Conservation (phyloP, 1,139 yeast species). For the Arxiozyma heterogenica region DNA sequence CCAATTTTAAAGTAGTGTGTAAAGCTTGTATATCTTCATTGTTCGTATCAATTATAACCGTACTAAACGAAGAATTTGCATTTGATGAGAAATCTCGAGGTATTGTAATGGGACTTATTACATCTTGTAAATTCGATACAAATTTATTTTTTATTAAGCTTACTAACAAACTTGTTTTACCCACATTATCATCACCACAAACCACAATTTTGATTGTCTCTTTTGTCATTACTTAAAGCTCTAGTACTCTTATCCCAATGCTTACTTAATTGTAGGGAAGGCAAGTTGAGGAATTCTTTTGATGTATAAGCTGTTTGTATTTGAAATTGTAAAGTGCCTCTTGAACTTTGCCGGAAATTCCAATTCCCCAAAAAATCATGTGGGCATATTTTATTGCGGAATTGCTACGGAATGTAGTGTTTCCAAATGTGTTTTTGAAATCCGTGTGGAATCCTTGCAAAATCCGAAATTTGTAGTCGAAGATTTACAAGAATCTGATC, state of each 20-base stretch:
- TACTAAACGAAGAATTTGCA: conserved; percentile 54
- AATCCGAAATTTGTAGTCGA: background rate
- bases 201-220: conserved; percentile 67
- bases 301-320: too few species aligned
- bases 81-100: conserved; percentile 55
- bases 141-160: conserved; percentile 73
- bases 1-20: conserved; percentile 67
- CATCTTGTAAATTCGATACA: conserved; percentile 64
- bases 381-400: background rate
- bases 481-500: background rate
- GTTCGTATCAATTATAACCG: conserved; percentile 71
- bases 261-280: background rate
- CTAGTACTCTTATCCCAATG: background rate
- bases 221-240: conserved; percentile 32
- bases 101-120: conserved; percentile 75
- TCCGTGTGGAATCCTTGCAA: background rate
- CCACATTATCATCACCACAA: conserved; percentile 94
- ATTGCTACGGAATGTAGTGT: background rate
- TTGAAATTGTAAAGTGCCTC: background rate
- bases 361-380: background rate
- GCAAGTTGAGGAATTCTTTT: background rate
- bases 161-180: conserved; percentile 67
- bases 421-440: background rate
- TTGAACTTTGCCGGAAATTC: background rate
- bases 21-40: conserved; percentile 53